These are phyloP conservation scores for Penicillium subrubescens DNA, from an alignment of 495 filamentous ascomycete species.

Conservation along the genomic window DNA sequence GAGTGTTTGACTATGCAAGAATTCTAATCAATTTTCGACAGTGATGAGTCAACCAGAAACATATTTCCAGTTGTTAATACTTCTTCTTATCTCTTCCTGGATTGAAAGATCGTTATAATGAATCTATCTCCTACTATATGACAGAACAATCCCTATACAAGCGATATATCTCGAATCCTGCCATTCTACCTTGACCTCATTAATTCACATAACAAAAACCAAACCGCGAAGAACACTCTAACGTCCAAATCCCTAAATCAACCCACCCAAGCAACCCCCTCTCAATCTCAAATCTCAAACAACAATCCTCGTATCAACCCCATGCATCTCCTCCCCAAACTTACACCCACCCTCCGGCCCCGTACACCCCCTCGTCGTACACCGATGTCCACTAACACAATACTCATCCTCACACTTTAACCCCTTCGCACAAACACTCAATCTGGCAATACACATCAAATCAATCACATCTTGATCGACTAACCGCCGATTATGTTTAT, in stretches of 20 bases:
- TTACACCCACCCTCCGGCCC: conserved; percentile 5
- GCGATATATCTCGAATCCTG: neutral
- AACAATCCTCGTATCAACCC: conserved; percentile 44
- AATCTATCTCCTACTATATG: neutral
- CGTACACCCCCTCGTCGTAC: conserved; percentile 8
- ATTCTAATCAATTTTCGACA: neutral
- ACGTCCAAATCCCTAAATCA: neutral
- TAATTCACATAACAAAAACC: neutral
- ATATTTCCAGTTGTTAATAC: neutral
- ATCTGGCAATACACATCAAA: conserved; percentile 28
- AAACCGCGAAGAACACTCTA: neutral
- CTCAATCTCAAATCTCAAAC: neutral
- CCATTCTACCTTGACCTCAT: neutral
- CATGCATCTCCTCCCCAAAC: conserved; percentile 18
- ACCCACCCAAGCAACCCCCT: neutral
- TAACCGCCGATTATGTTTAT: conserved; percentile 25
- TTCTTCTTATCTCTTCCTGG: neutral
- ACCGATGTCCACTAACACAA: conserved; percentile 34
- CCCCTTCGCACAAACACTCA: conserved; percentile 21
- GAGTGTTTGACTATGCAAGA: neutral
- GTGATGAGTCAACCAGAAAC: neutral
- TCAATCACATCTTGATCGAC: conserved; percentile 21
- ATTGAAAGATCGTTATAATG: no score
- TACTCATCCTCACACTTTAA: conserved; percentile 25
- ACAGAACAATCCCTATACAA: no score